Evolutionary conservation across 1,139 yeast genomes (phyloP).

Genomic region (Komagataea norvegica): DNA sequence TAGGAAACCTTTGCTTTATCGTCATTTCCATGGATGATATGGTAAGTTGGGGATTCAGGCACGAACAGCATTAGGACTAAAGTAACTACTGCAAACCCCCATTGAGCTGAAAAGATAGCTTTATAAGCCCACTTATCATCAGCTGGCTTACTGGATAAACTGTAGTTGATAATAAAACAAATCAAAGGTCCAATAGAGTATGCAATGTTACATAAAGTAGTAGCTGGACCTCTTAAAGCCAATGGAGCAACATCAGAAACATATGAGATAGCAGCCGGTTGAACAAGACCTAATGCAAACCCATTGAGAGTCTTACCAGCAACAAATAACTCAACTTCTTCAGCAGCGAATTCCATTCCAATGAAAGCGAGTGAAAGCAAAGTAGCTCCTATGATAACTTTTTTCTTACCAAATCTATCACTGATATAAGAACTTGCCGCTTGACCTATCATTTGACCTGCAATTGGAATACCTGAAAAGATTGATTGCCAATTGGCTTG

Average conservation of each 20-base stretch:
- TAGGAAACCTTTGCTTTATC: constrained; percentile 17
- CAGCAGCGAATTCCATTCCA: constrained; percentile 27
- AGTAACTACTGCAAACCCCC: constrained; percentile 29
- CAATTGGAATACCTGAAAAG: constrained; percentile 30
- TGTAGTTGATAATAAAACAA: constrained; percentile 23
- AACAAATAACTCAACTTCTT: constrained; percentile 24
- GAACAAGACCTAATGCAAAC: constrained; percentile 25
- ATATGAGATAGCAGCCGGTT: constrained; percentile 23
- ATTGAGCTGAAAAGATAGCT: constrained; percentile 31
- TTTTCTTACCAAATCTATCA: constrained; percentile 54
- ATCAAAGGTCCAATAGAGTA: constrained; percentile 30
- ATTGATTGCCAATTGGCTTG: constrained; percentile 32
- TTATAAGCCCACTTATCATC: constrained; percentile 27
- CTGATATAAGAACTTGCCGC: constrained; percentile 47
- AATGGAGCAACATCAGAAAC: constrained; percentile 31
- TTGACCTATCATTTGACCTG: constrained; percentile 40
- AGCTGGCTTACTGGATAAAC: constrained; percentile 18
- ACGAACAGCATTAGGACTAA: constrained; percentile 13
- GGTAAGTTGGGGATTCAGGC: constrained; percentile 17
- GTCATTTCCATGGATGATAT: constrained; percentile 9
- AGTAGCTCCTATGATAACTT: constrained; percentile 41
- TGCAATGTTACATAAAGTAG: constrained; percentile 26
- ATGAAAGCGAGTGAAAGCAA: constrained; percentile 17
- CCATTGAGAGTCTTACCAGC: constrained; percentile 30
- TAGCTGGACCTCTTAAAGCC: constrained; percentile 28